Evolutionary conservation across 495 filamentous ascomycete species (phyloP), one percentile per base, ranked within the genome.

Genomic region (Talaromyces thailandensis): DNA sequence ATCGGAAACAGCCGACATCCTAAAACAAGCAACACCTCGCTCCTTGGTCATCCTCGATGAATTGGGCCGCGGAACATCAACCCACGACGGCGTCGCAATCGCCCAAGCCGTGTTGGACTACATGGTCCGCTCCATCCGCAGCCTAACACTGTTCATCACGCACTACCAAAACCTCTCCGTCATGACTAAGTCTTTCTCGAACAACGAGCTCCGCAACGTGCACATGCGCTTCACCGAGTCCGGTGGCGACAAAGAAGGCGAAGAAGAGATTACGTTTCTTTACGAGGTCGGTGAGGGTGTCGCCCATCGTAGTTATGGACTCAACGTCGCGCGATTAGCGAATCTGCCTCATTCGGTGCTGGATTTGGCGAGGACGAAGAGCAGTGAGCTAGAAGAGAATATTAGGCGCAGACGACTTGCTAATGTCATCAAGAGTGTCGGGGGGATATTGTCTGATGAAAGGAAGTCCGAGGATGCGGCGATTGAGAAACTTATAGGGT

Each of bases 61-160:
- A 75, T 79, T 98, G 2, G 94, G 94, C 28, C 82, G 94, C 50
- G 94, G 94, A 7, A 98, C 95, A 2, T 88, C 84, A 28, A 98
- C 95, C 7, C 91, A 97, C 68, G 94, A 98, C 75, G 94, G 94
- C 57, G 91, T 96, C 6, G 95, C 94, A 56, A 98, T 98, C 69
- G 94, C 94, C 2, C 88, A 95, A 70, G 90, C 93, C 12, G 93
- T 98, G 0, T 80, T 98, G 3, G 86, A 93, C 56, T 82, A 93
- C 64, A 84, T 97, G 65, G 86, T 93, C n/a, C 78, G 84, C 40
- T 84, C 90, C 2, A 78, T 86, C 2, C 77, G 79, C 60, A 91
- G 91, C 56, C 75, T 97, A 63, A 93, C 89, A 4, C 78, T 97
- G 21, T 98, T 98, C 77, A 94, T 98, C 70, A 98, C 94, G 50